phyloP scores from a whole-genome alignment of 192 early-diverging fungal species.

The Podila horticola region DNA sequence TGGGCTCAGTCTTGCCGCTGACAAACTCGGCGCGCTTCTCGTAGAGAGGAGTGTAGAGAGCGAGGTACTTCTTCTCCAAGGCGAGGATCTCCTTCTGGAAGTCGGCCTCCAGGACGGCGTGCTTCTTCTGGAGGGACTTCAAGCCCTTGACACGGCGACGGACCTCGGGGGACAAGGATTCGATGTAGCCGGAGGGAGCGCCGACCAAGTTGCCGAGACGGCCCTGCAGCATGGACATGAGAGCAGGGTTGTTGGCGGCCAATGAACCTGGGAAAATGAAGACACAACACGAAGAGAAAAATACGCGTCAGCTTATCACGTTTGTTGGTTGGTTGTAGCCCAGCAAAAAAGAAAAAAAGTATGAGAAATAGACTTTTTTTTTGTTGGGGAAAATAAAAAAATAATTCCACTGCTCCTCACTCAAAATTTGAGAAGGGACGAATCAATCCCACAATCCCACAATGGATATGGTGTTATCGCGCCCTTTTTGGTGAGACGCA shows the following conservation, averaged over 20 bases:
- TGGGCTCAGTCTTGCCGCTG: slow-evolving; percentile 87
- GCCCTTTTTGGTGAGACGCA: too few relatives aligned
- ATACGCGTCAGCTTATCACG: neutral
- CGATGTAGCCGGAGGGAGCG: slow-evolving; percentile 76
- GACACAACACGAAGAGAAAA: neutral
- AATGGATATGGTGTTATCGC: too few relatives aligned
- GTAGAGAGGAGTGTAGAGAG: slow-evolving; percentile 88
- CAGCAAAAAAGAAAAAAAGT: neutral
- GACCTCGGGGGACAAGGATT: slow-evolving; percentile 79
- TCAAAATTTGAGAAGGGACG: too few relatives aligned
- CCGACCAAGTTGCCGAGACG: slow-evolving; percentile 85
- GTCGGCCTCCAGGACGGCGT: slow-evolving; percentile 83
- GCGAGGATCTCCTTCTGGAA: slow-evolving; percentile 95
- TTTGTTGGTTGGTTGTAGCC: neutral
- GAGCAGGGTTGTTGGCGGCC: slow-evolving; percentile 66
- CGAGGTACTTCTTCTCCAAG: slow-evolving; percentile 96
- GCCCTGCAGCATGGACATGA: slow-evolving; percentile 79
- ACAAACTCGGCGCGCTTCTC: slow-evolving; percentile 87
- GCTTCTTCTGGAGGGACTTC: slow-evolving; percentile 89
- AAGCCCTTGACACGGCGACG: slow-evolving; percentile 89
- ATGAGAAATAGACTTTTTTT: neutral
- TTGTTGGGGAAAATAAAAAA: neutral
- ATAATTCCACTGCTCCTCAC: too few relatives aligned
- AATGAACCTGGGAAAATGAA: neutral
- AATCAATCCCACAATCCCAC: too few relatives aligned